Evolutionary conservation across 2,329 filamentous ascomycete species (phyloP).

Genomic region (Cladorrhinum sp.): DNA sequence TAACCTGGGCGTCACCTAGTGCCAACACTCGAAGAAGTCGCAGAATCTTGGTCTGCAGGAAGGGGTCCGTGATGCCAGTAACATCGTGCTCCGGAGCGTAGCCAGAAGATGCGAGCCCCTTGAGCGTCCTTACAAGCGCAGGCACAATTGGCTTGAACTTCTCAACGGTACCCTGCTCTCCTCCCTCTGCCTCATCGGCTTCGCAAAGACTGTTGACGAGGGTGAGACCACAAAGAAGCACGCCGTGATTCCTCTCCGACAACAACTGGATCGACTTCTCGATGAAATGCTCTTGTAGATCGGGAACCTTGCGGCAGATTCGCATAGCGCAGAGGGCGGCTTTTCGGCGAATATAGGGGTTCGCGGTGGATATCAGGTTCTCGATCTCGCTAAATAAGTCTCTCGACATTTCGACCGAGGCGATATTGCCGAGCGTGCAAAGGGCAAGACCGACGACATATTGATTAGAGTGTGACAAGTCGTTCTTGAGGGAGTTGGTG

Average conservation of each 20-base stretch:
- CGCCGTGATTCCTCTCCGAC: constrained; percentile 92
- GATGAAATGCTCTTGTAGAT: constrained; percentile 93
- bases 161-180: constrained; percentile 85
- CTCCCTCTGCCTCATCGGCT: constrained; percentile 86
- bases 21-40: constrained; percentile 81
- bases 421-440: constrained; percentile 95
- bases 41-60: constrained; percentile 94
- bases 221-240: constrained; percentile 87
- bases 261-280: constrained; percentile 88
- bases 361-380: constrained; percentile 82
- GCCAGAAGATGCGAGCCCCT: constrained; percentile 87
- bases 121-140: constrained; percentile 82
- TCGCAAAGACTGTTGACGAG: constrained; percentile 90
- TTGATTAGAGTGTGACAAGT: constrained; percentile 94
- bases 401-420: constrained; percentile 96
- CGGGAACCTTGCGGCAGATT: constrained; percentile 96
- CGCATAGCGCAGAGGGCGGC: constrained; percentile 98
- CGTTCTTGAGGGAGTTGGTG: constrained; percentile 97
- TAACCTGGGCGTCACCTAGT: constrained; percentile 80
- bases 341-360: constrained; percentile 97
- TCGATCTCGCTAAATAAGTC: constrained; percentile 97
- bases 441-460: constrained; percentile 96
- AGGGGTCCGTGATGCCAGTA: constrained; percentile 95
- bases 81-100: constrained; percentile 98
- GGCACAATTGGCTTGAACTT: constrained; percentile 87